Evolutionary conservation across 108 stramenopile species (phyloP).

Genomic region (Pseudonitzschia delicatissima): DNA sequence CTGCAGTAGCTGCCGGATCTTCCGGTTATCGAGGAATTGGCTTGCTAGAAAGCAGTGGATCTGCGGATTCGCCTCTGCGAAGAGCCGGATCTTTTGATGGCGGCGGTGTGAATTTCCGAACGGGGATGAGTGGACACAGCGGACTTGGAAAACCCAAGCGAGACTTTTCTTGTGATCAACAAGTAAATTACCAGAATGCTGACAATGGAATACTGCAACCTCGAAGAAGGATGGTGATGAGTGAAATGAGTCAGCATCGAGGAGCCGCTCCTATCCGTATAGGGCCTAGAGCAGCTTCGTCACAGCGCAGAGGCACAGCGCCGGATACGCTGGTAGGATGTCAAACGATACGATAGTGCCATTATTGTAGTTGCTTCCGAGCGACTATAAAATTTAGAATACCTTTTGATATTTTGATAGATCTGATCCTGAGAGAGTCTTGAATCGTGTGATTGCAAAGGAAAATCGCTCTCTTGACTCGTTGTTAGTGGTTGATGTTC

Average conservation of each 20-base stretch:
- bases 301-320: neutral
- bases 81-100: slow-evolving; percentile 34
- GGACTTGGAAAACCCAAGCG: slow-evolving; percentile 24
- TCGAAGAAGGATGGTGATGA: neutral
- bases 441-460: too few species aligned
- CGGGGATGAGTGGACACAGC: slow-evolving; percentile 49
- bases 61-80: slow-evolving; percentile 12
- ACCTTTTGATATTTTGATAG: too few species aligned
- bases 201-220: neutral
- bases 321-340: slow-evolving; percentile 2
- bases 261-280: neutral
- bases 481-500: too few species aligned
- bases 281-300: neutral
- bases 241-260: slow-evolving; percentile 9
- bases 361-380: too few species aligned
- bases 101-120: slow-evolving; percentile 47
- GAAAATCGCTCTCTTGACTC: too few species aligned
- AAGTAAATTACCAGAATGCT: neutral
- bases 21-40: neutral
- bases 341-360: neutral
- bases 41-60: slow-evolving; percentile 2
- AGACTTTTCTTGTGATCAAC: neutral
- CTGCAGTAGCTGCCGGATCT: neutral
- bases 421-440: too few species aligned
- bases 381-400: too few species aligned